phyloP scores from a whole-genome alignment of 2,329 filamentous ascomycete species.

The Helminthosporium solani region DNA sequence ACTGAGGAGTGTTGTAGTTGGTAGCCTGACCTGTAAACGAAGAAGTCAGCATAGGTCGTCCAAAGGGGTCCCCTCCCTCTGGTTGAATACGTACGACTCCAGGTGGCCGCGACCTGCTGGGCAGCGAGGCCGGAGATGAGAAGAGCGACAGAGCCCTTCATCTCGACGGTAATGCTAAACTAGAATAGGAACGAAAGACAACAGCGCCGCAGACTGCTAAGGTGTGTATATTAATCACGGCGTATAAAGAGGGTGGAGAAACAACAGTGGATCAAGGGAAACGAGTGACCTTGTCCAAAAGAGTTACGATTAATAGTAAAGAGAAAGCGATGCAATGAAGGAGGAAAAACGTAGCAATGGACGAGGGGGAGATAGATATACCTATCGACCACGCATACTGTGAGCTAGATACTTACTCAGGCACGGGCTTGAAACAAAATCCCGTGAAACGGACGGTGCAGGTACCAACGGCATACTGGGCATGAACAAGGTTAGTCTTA shows the following conservation, averaged over 20 bases:
- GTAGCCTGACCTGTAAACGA: conserved; percentile 34
- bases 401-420: conserved; percentile 5
- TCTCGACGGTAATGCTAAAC: conserved; percentile 33
- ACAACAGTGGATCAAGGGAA: conserved; percentile 39
- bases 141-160: conserved; percentile 47
- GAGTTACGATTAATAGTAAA: conserved; percentile 15
- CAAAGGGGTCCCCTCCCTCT: too few species aligned
- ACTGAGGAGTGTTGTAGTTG: conserved; percentile 66
- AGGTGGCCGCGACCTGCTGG: conserved; percentile 51
- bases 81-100: conserved; percentile 41
- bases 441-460: conserved; percentile 19
- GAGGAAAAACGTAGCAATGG: conserved; percentile 18
- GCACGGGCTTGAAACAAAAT: conserved; percentile 27
- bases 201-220: conserved; percentile 13
- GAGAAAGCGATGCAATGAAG: conserved; percentile 15
- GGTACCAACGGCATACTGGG: conserved; percentile 18
- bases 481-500: conserved; percentile 12
- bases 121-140: conserved; percentile 49
- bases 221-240: conserved; percentile 18
- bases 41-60: too few species aligned
- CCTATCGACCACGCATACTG: not conserved
- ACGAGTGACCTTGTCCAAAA: conserved; percentile 41
- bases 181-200: conserved; percentile 19
- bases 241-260: conserved; percentile 23
- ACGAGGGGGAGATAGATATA: conserved; percentile 29